Evolutionary conservation across 1,284 basidiomycete species (phyloP).

Genomic region (Apiotrichum montevideense): DNA sequence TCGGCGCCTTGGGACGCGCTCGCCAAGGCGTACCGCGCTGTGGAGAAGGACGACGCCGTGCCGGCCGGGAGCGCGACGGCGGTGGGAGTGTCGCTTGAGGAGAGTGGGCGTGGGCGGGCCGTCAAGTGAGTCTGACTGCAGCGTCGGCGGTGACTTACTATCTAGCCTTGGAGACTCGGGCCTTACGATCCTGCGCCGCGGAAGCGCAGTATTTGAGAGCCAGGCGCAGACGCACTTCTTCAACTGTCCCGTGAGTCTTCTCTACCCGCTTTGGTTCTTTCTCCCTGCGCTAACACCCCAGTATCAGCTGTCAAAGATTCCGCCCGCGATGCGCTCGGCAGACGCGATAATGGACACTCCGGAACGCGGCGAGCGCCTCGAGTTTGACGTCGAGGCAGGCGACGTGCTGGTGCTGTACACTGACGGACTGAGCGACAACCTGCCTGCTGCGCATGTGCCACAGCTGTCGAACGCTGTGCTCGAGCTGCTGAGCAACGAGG

Average conservation of each 20-base stretch:
- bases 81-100: constrained; percentile 39
- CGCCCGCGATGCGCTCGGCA: constrained; percentile 16
- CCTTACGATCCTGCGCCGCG: constrained; percentile 39
- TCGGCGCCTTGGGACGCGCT: constrained; percentile 41
- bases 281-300: constrained; percentile 14
- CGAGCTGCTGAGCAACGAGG: constrained; percentile 27
- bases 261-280: neutral
- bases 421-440: constrained; percentile 55
- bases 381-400: constrained; percentile 38
- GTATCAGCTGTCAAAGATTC: constrained; percentile 38
- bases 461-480: constrained; percentile 29
- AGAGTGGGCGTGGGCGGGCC: constrained; percentile 47
- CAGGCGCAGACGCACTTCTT: constrained; percentile 46
- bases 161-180: constrained; percentile 47
- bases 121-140: constrained; percentile 45
- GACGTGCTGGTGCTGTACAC: constrained; percentile 48
- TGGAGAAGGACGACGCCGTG: constrained; percentile 48
- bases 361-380: constrained; percentile 31
- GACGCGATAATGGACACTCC: constrained; percentile 31
- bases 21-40: constrained; percentile 47
- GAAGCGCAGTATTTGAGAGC: constrained; percentile 33
- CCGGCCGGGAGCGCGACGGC: constrained; percentile 50
- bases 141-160: neutral
- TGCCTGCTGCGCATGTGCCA: constrained; percentile 46
- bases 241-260: constrained; percentile 43